A percentile compares a stretch with the other conserved stretches of the same genome.
phyloP scores from a whole-genome alignment of 495 filamentous ascomycete genomes.

The Neurospora sp. region DNA sequence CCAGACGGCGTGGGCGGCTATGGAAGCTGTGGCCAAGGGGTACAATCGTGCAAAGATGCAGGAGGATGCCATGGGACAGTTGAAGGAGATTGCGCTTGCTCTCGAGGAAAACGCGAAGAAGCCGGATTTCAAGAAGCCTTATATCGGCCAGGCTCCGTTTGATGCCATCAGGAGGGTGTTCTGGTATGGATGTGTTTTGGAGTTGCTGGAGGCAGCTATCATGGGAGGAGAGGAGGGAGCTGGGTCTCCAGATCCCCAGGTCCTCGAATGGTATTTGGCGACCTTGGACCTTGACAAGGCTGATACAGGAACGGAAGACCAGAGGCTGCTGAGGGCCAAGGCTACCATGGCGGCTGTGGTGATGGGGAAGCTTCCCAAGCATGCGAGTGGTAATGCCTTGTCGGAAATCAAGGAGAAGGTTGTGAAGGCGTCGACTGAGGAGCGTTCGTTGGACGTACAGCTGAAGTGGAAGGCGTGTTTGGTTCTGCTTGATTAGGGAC shows the following conservation, averaged over 20 bases:
- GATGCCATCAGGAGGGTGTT: constrained; percentile 18
- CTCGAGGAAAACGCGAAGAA: constrained; percentile 11
- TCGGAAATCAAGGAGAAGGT: constrained; percentile 9
- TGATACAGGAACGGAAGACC: constrained; percentile 26
- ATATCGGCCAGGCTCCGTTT: constrained; percentile 16
- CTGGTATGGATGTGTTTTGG: constrained; percentile 26
- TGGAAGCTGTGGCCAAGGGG: constrained; percentile 31
- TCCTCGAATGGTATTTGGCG: constrained; percentile 26
- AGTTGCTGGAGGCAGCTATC: constrained; percentile 19
- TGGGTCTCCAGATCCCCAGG: not conserved
- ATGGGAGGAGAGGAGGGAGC: constrained; percentile 6
- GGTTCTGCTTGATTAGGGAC: constrained; percentile 4
- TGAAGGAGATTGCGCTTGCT: constrained; percentile 20
- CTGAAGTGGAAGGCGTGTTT: constrained; percentile 22
- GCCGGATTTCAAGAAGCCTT: constrained; percentile 11
- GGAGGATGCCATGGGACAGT: constrained; percentile 18
- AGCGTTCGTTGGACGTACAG: constrained; percentile 36
- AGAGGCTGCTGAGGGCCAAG: constrained; percentile 29
- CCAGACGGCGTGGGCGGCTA: constrained; percentile 26
- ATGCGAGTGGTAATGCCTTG: not conserved
- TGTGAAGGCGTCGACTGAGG: constrained; percentile 21
- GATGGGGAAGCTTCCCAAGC: constrained; percentile 8
- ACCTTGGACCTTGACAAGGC: constrained; percentile 29
- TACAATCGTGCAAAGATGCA: constrained; percentile 31
- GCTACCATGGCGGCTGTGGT: constrained; percentile 22